Percentiles rank a stretch among this genome's conserved stretches.
phyloP scores from a whole-genome alignment of 192 early-diverging fungal species.

The Dissophora ornata region DNA sequence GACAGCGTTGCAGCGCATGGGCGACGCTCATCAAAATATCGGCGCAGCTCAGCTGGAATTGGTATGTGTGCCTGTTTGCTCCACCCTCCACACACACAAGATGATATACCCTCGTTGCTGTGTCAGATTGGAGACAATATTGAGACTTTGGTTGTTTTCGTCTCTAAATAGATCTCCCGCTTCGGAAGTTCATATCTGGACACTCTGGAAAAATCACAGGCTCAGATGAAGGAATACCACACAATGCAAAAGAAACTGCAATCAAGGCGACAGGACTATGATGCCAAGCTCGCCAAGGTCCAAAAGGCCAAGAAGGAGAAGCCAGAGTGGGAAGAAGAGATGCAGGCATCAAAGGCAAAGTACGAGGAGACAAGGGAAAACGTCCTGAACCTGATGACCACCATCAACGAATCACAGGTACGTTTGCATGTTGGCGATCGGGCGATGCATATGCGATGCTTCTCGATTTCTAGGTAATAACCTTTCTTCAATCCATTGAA shows the following conservation, averaged over 20 bases:
- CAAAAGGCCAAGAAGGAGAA: conserved; percentile 93
- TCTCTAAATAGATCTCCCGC: conserved; percentile 24
- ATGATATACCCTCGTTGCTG: no score
- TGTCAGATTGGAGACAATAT: no score
- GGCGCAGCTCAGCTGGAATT: conserved; percentile 37
- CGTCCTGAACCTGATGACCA: conserved; percentile 80
- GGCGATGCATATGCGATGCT: no score
- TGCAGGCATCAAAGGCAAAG: conserved; percentile 87
- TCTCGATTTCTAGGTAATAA: no score
- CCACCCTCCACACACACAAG: no score
- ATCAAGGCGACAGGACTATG: conserved; percentile 90
- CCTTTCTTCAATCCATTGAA: no score
- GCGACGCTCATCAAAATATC: conserved; percentile 53
- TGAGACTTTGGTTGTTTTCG: no score
- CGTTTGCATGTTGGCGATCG: no score
- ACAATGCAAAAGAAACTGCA: conserved; percentile 87
- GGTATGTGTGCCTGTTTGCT: no score
- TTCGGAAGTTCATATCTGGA: conserved; percentile 45
- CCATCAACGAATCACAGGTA: conserved; percentile 88
- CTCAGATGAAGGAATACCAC: conserved; percentile 53
- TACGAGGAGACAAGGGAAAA: conserved; percentile 93
- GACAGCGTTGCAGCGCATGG: conserved; percentile 45
- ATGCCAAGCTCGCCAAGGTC: conserved; percentile 89
- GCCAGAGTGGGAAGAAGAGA: conserved; percentile 91
- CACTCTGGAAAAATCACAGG: conserved; percentile 32